These are phyloP conservation scores for Aspergillus pseudotamarii DNA, from an alignment of 2,329 filamentous ascomycete species.

Conservation along the genomic window DNA sequence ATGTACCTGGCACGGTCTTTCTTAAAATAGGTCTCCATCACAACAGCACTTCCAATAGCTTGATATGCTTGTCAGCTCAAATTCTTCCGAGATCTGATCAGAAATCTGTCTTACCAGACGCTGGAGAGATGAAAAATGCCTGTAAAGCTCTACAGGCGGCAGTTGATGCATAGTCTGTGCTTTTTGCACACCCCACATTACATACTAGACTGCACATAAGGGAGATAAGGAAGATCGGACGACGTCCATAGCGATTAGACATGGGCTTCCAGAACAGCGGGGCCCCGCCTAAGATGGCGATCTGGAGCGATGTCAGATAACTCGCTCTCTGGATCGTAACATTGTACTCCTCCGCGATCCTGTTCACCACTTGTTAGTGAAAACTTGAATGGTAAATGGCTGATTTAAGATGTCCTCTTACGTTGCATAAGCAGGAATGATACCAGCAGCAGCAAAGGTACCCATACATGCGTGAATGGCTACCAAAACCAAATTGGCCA, in stretches of 20 bases:
- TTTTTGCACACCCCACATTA: constrained; percentile 59
- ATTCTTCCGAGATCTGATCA: background rate
- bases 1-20: constrained; percentile 58
- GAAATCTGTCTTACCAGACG: constrained; percentile 33
- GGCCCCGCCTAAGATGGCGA: constrained; percentile 55
- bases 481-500: constrained; percentile 57
- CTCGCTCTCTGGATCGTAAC: constrained; percentile 52
- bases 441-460: constrained; percentile 58
- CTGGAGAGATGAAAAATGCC: constrained; percentile 60
- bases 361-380: constrained; percentile 3
- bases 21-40: constrained; percentile 62
- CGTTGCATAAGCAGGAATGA: constrained; percentile 58
- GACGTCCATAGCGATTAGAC: constrained; percentile 56
- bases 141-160: constrained; percentile 55
- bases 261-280: constrained; percentile 61
- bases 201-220: constrained; percentile 53
- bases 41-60: constrained; percentile 60
- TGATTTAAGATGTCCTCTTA: constrained; percentile 7
- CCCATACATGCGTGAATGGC: constrained; percentile 62
- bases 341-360: constrained; percentile 55
- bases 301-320: constrained; percentile 59
- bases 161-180: constrained; percentile 53
- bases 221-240: constrained; percentile 58
- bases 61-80: constrained; percentile 6
- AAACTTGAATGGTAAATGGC: no score